Base-by-base conservation (phyloP, 768 basidiomycete genomes). In the Lactifluus echinatus region DNA sequence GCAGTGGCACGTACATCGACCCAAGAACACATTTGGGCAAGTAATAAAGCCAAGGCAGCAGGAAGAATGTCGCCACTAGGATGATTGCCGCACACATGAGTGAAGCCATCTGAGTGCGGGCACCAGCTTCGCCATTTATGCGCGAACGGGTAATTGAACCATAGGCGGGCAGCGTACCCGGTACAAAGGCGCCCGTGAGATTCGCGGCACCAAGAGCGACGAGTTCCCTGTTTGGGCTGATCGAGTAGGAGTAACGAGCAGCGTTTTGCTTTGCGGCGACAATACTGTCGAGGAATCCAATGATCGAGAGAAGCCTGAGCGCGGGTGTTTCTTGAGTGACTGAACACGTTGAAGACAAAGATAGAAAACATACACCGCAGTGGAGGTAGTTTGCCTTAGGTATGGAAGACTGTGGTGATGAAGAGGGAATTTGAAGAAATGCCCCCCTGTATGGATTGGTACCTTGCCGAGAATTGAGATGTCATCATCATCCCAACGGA, bases 191-290 rank as follows among this genome's bases (percentile, higher is more conserved):
- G 1, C 76, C 85, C 3, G 73, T 79, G 34, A 95, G 74, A 67
- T 96, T 96, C 12, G 84, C 82, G 11, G 87, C 83, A 43, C 92
- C 93, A 17, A 99, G 75, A 1, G 96, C 96, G 24, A 97, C 94
- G 1, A 98, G 77, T 67, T 99, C 96, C 28, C 96, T 85, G 68
- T 98, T 99, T 0, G 93, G 92, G 61, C 84, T 89, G 61, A 98
- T 88, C 0, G 88, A 80, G 68, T 97, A 86, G 2, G 90, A 88
- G 66, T 86, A 97, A 12, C 85, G 84, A 3, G 83, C 79, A 0
- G 83, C 83, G 58, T 89, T 94, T 68, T 97, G 93, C 66, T 98
- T 96, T 2, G 95, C 95, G 0, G 93, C 89, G 2, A 93, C 92
- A 60, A 96, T 93, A 59, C 88, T 91, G 68, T 99, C 95, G 59